Evolutionary conservation across 176 grass and related monocot species (phyloP).

Genomic region (Eleusine indica): DNA sequence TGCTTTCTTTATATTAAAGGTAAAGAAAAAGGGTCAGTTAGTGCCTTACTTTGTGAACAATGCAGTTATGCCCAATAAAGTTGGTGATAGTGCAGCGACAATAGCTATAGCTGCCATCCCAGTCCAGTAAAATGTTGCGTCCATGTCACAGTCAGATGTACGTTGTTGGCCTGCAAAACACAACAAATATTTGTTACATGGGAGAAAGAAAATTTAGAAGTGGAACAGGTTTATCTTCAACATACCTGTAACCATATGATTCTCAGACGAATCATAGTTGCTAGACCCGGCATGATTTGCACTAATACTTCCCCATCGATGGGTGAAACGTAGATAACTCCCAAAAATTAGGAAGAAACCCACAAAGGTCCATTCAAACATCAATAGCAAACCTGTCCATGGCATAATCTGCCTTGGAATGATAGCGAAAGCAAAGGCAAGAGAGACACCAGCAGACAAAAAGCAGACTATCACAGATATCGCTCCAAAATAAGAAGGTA

Average conservation of each 20-base stretch:
- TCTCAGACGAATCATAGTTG: slow-evolving; percentile 51
- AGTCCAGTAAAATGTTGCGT: slow-evolving; percentile 62
- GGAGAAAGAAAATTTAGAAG: neutral
- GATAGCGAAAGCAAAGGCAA: slow-evolving; percentile 67
- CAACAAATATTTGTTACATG: slow-evolving; percentile 16
- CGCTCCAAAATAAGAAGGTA: slow-evolving; percentile 72
- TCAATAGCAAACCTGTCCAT: slow-evolving; percentile 81
- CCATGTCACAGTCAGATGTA: slow-evolving; percentile 54
- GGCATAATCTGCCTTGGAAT: slow-evolving; percentile 83
- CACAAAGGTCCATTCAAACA: slow-evolving; percentile 80
- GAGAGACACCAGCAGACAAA: slow-evolving; percentile 56
- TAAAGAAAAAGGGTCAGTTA: neutral
- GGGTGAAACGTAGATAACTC: slow-evolving; percentile 64
- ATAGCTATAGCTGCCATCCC: slow-evolving; percentile 72
- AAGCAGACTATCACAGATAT: slow-evolving; percentile 64
- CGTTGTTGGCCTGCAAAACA: slow-evolving; percentile 65
- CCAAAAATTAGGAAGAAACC: slow-evolving; percentile 77
- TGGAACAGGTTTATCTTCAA: slow-evolving; percentile 34
- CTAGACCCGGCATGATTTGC: slow-evolving; percentile 53
- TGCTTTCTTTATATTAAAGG: neutral
- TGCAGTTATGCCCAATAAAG: slow-evolving; percentile 71
- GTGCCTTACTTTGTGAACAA: slow-evolving; percentile 79
- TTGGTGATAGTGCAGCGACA: slow-evolving; percentile 59
- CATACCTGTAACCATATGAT: slow-evolving; percentile 68
- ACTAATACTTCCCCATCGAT: slow-evolving; percentile 66